phyloP scores from a whole-genome alignment of 331 rosid genomes.

The Quercus phellos region DNA sequence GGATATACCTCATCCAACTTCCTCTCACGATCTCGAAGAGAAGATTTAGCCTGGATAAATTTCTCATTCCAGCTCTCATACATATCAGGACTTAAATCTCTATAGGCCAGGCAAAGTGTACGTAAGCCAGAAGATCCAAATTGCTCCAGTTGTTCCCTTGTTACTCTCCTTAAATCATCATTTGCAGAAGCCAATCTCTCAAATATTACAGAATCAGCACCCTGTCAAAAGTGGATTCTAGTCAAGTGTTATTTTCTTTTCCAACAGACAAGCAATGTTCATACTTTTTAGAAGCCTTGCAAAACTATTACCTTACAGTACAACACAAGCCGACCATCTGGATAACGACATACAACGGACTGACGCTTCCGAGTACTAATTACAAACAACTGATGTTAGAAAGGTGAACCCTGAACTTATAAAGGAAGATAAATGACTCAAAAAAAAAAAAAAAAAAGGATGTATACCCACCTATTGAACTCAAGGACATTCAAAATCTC shows the following conservation, averaged over 20 bases:
- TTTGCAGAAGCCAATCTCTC: constrained; percentile 71
- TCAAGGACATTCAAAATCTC: constrained; percentile 96
- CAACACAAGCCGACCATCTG: constrained; percentile 87
- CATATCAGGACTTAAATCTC: constrained; percentile 66
- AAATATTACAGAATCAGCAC: constrained; percentile 85
- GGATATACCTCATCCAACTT: constrained; percentile 86
- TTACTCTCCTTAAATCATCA: constrained; percentile 59
- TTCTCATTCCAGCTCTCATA: constrained; percentile 98
- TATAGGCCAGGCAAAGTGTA: constrained; percentile 91
- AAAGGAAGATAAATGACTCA: background rate
- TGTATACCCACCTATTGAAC: constrained; percentile 71
- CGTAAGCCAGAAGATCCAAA: constrained; percentile 93
- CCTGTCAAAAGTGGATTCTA: constrained; percentile 52
- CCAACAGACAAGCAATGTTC: constrained; percentile 18
- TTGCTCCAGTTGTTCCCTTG: constrained; percentile 77
- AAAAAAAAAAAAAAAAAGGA: background rate
- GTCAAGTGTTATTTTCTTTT: constrained; percentile 26
- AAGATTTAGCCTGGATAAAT: constrained; percentile 91
- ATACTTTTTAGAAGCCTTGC: constrained; percentile 20
- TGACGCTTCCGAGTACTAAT: constrained; percentile 95
- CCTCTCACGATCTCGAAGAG: constrained; percentile 94
- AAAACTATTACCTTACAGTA: constrained; percentile 84
- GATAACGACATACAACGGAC: constrained; percentile 93
- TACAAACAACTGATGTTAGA: constrained; percentile 8
- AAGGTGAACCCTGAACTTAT: background rate